Base-by-base conservation (phyloP, 148 eudicot genomes). In the Fallopia convolvulus region DNA sequence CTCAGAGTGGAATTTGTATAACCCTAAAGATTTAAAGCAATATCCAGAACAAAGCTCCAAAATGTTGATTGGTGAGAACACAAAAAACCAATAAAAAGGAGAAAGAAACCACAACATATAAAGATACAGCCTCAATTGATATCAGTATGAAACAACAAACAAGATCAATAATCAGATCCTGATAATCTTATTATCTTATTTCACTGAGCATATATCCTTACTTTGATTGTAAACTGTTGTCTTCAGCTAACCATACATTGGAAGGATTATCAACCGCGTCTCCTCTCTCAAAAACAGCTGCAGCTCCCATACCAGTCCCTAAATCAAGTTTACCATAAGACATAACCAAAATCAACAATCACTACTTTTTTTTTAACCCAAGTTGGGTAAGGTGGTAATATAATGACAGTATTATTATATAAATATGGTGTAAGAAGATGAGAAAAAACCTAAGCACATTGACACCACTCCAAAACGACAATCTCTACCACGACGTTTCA, bases 271-370 rank as follows among this genome's bases (percentile, higher is more conserved):
- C 99, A 8, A 78, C 88, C 4, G 81, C 74, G 68, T 91, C 97
- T 5, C 99, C 97, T 79, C 99, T 89, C 84, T 95, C 99, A 32
- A 95, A 95, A 68, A 95, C 99, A 76, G 97, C 97, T 3, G 99
- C 97, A 76, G 97, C 99, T 13, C 99, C 99, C 99, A 95, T 95
- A 36, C 99, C 97, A 3, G 90, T 89, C 83, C 99, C 97, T 95
- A 84, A 13, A 80, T 68, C 41, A 8, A 21, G 12, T 58, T 20
- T 70, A 0, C 73, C 73, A 32, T 70, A 70, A 10, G 18, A 33
- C 14, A n/a, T n/a, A 36, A 36, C 39, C 39, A 36, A 36, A 36
- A 36, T 36, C 9, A 56, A 5, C 32, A 21, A 58, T 58, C 32
- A 58, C 41, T 23, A 20, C 21, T 15, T 53, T 50, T 26, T 0